phyloP scores from a whole-genome alignment of 2,329 filamentous ascomycete genomes.

The Curvularia sp. region DNA sequence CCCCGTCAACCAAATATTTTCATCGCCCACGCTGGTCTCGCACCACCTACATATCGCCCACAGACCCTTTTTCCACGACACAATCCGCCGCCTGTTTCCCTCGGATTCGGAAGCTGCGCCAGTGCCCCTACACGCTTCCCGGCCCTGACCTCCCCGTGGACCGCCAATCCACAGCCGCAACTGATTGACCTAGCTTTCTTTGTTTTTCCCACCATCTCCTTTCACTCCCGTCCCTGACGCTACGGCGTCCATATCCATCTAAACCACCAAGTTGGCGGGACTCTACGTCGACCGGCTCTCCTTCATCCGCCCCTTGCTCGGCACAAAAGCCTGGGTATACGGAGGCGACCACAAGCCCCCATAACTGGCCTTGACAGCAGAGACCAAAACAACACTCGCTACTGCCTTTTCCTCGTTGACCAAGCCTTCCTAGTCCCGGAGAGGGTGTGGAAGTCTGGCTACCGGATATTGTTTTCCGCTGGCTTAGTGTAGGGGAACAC shows the following conservation, averaged over 20 bases:
- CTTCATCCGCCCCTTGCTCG: constrained; percentile 86
- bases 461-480: constrained; percentile 30
- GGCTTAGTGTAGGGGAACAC: constrained; percentile 57
- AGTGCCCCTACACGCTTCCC: constrained; percentile 18
- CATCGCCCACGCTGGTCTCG: constrained; percentile 40
- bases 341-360: constrained; percentile 93
- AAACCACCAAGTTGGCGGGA: constrained; percentile 94
- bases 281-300: constrained; percentile 73
- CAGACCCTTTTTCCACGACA: constrained; percentile 1
- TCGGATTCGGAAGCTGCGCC: constrained; percentile 18
- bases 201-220: constrained; percentile 31
- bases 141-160: constrained; percentile 24
- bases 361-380: constrained; percentile 71
- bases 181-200: constrained; percentile 33
- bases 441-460: constrained; percentile 40
- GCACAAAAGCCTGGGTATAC: constrained; percentile 92
- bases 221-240: constrained; percentile 41
- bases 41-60: constrained; percentile 14
- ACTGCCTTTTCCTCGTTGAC: constrained; percentile 27
- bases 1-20: constrained; percentile 24
- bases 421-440: constrained; percentile 31
- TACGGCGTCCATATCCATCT: constrained; percentile 49
- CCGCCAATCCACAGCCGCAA: constrained; percentile 33
- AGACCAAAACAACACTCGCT: constrained; percentile 21
- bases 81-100: constrained; percentile 6